Evolutionary conservation across 257 asterid genomes (phyloP).

Genomic region (Nemophila menziesii): DNA sequence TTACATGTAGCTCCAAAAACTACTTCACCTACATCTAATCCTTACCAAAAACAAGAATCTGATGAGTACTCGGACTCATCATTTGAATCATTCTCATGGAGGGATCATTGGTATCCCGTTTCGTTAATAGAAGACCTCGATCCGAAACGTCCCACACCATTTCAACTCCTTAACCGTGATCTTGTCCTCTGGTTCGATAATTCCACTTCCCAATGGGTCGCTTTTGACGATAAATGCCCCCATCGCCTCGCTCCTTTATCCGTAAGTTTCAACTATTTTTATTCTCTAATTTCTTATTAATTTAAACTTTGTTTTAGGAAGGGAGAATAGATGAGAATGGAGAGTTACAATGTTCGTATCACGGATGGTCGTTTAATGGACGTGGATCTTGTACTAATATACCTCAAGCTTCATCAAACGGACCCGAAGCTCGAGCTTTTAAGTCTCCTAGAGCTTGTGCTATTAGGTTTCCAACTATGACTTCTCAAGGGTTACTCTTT

Average conservation of each 20-base stretch:
- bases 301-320: conserved; percentile 58
- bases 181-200: conserved; percentile 88
- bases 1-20: conserved; percentile 57
- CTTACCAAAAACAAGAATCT: conserved; percentile 17
- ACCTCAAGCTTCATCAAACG: conserved; percentile 86
- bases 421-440: conserved; percentile 81
- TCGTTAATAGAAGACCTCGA: conserved; percentile 88
- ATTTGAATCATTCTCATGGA: conserved; percentile 59
- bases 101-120: conserved; percentile 97
- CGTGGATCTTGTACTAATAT: conserved; percentile 82
- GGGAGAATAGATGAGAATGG: conserved; percentile 98
- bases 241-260: conserved; percentile 98
- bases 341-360: conserved; percentile 95
- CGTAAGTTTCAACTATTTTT: conserved; percentile 20
- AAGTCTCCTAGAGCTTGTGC: conserved; percentile 85
- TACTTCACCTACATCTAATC: conserved; percentile 27
- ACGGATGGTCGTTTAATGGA: conserved; percentile 97
- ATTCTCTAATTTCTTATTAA: conserved; percentile 4
- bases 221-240: conserved; percentile 92
- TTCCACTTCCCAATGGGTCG: conserved; percentile 72
- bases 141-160: conserved; percentile 69
- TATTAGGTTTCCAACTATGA: conserved; percentile 80
- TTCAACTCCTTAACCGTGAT: conserved; percentile 87
- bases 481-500: conserved; percentile 92
- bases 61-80: conserved; percentile 24